A percentile compares a stretch with the other conserved stretches of the same genome.
phyloP scores from a whole-genome alignment of 2,329 filamentous ascomycete genomes.

The Sphaceloma murrayae region DNA sequence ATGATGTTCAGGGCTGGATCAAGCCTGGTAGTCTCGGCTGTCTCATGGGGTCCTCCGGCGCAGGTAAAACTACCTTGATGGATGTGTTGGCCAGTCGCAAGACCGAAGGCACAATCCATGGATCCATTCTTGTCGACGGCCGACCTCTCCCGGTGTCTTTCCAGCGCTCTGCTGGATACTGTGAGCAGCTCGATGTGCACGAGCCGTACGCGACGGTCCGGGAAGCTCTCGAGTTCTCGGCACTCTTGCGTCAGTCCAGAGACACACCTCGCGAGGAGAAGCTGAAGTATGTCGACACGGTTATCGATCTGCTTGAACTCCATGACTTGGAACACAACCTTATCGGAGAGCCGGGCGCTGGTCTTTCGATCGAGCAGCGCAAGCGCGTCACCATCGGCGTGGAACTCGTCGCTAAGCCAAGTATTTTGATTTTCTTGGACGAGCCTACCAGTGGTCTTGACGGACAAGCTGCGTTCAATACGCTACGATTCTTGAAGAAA shows the following conservation, averaged over 20 bases:
- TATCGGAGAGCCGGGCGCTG: conserved; percentile 50
- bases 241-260: conserved; percentile 51
- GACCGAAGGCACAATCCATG: conserved; percentile 36
- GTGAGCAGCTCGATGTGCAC: conserved; percentile 58
- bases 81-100: conserved; percentile 37
- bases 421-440: conserved; percentile 56
- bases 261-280: conserved; percentile 52
- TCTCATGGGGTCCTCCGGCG: conserved; percentile 68
- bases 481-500: conserved; percentile 56
- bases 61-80: conserved; percentile 34
- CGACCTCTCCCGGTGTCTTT: conserved; percentile 35
- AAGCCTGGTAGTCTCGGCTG: conserved; percentile 68
- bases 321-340: conserved; percentile 55
- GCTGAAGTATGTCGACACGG: conserved; percentile 56
- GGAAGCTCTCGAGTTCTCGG: conserved; percentile 57
- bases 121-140: conserved; percentile 39
- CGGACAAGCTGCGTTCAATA: conserved; percentile 57
- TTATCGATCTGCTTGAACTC: conserved; percentile 56
- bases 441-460: conserved; percentile 50
- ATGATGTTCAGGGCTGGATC: conserved; percentile 61
- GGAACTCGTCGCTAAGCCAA: conserved; percentile 48
- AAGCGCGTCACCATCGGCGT: conserved; percentile 50
- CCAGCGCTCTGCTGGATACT: conserved; percentile 46
- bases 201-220: conserved; percentile 57
- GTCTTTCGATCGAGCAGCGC: conserved; percentile 45